Conservation (phyloP, 2,329 filamentous ascomycete genomes). For the Microdochium trichocladiopsis region DNA sequence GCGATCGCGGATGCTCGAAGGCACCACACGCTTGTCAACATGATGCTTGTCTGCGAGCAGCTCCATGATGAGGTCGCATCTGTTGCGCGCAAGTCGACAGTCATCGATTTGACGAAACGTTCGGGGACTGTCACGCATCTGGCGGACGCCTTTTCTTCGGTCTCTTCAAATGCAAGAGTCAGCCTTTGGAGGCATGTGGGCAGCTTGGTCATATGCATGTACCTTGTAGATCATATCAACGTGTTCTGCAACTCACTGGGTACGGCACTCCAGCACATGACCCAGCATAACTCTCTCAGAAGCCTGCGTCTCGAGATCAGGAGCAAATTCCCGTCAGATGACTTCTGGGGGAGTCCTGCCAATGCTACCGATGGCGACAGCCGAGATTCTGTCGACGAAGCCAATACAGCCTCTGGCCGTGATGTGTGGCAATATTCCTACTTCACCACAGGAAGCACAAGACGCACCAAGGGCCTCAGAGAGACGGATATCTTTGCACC, state of each 20-base stretch:
- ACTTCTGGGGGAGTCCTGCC: conserved; percentile 19
- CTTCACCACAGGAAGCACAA: neutral
- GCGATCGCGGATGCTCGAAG: conserved; percentile 8
- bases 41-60: conserved; percentile 13
- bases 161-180: conserved; percentile 7
- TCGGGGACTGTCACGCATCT: conserved; percentile 5
- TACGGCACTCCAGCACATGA: conserved; percentile 14
- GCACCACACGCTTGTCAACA: conserved; percentile 6
- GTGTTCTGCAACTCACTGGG: conserved; percentile 12
- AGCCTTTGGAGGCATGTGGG: conserved; percentile 16
- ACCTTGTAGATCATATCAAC: conserved; percentile 10
- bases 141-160: conserved; percentile 11
- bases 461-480: neutral
- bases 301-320: conserved; percentile 13
- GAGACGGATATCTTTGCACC: conserved; percentile 10
- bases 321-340: conserved; percentile 11
- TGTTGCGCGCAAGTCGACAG: conserved; percentile 16
- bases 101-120: conserved; percentile 7
- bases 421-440: neutral
- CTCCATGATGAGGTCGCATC: conserved; percentile 17
- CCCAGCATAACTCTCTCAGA: conserved; percentile 11
- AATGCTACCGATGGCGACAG: conserved; percentile 2
- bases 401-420: conserved; percentile 2
- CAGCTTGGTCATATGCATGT: conserved; percentile 13
- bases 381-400: conserved; percentile 5